A percentile compares a stretch with the other conserved stretches of the same genome.
phyloP scores from a whole-genome alignment of 2,329 filamentous ascomycete genomes.

The Exophiala dermatitidis region DNA sequence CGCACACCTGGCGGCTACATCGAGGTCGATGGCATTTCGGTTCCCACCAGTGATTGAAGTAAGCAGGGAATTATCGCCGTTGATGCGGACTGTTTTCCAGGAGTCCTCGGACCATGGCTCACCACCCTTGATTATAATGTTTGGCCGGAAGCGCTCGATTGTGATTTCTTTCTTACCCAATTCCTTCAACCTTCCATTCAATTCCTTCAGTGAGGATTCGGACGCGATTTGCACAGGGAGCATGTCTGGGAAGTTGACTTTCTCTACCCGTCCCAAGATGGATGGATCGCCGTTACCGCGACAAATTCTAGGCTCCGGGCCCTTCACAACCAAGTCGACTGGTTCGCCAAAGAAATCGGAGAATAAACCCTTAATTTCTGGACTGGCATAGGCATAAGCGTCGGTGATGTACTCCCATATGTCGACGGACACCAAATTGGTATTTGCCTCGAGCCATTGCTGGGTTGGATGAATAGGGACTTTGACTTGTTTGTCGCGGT shows the following conservation, averaged over 20 bases:
- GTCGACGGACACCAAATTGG: slow-evolving; percentile 43
- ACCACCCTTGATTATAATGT: slow-evolving; percentile 53
- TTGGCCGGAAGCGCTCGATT: slow-evolving; percentile 58
- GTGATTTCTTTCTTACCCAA: slow-evolving; percentile 44
- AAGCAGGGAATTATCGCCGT: slow-evolving; percentile 24
- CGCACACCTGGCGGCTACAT: slow-evolving; percentile 54
- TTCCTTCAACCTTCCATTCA: slow-evolving; percentile 47
- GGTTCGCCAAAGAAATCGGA: slow-evolving; percentile 46
- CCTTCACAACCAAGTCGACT: slow-evolving; percentile 56
- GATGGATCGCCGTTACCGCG: slow-evolving; percentile 50
- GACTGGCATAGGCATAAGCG: slow-evolving; percentile 46
- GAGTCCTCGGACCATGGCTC: slow-evolving; percentile 55
- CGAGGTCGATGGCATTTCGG: slow-evolving; percentile 38
- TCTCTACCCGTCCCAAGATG: slow-evolving; percentile 48
- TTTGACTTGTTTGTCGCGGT: slow-evolving; percentile 37
- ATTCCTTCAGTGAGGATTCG: slow-evolving; percentile 50
- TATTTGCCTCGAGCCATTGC: slow-evolving; percentile 50
- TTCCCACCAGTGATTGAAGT: slow-evolving; percentile 10
- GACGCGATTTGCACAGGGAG: slow-evolving; percentile 51
- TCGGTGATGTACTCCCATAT: slow-evolving; percentile 57
- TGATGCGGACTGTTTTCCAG: slow-evolving; percentile 54
- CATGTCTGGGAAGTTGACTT: slow-evolving; percentile 54
- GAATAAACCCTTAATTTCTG: slow-evolving; percentile 48
- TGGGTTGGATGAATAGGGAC: slow-evolving; percentile 50
- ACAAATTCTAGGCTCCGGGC: slow-evolving; percentile 49